Evolutionary conservation across 495 filamentous ascomycete species (phyloP).

Genomic region (Aspergillus cavernicola): DNA sequence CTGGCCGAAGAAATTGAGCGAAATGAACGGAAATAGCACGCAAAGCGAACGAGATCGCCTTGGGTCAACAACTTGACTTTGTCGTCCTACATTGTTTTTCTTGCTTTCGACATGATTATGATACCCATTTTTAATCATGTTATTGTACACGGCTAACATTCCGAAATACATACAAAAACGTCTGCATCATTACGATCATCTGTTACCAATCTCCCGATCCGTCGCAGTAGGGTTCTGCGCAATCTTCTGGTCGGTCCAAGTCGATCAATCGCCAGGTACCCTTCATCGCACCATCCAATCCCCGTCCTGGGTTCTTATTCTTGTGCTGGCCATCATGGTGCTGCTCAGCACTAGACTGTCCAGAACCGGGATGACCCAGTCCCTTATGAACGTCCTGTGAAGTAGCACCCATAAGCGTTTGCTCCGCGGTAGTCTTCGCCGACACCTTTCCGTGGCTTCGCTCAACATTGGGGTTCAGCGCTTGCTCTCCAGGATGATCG

Average conservation of each 20-base stretch:
- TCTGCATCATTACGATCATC: neutral
- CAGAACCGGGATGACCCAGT: constrained; percentile 57
- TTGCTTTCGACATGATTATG: neutral
- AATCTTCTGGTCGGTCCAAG: constrained; percentile 25
- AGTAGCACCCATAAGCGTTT: constrained; percentile 61
- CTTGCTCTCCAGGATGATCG: constrained; percentile 43
- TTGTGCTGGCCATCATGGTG: constrained; percentile 49
- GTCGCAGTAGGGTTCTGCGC: constrained; percentile 1
- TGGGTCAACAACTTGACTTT: constrained; percentile 11
- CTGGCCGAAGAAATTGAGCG: constrained; percentile 73
- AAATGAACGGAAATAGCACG: constrained; percentile 9
- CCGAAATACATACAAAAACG: neutral
- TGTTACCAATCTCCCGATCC: no score
- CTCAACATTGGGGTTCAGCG: constrained; percentile 40
- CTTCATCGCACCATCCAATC: constrained; percentile 43
- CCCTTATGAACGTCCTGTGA: constrained; percentile 58
- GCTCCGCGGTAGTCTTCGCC: constrained; percentile 39
- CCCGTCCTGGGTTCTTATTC: constrained; percentile 45
- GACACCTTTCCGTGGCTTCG: constrained; percentile 41
- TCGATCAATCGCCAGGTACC: constrained; percentile 44
- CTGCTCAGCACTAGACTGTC: constrained; percentile 57
- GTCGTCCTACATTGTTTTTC: neutral
- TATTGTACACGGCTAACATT: constrained; percentile 8
- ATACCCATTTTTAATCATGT: constrained; percentile 16
- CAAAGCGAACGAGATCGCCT: constrained; percentile 11